Evolutionary conservation across 495 filamentous ascomycete species (phyloP), one percentile per base, ranked within the genome.

Genomic region (Letharia columbiana): DNA sequence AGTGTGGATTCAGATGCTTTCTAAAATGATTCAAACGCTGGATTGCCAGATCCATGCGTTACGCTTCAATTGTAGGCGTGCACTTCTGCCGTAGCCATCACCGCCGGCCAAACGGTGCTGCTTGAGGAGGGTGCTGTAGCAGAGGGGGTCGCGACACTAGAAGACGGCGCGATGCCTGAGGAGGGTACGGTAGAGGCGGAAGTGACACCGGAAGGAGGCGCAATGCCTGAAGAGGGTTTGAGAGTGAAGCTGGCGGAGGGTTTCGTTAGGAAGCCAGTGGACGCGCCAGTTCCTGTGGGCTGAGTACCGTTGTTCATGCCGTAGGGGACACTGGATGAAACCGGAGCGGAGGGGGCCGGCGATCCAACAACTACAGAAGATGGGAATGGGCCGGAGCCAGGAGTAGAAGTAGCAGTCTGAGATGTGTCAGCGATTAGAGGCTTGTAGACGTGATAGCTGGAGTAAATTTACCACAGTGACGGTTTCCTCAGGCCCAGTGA

Each of bases 401-500:
- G 58, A 10, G 56, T 17, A 23, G 63, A 40, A 41, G 54, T 45
- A 65, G 63, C 40, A 45, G 63, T 65, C 63, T 65, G 39, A 39
- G 18, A 28, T 2, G 28, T 8, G 42, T 65, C 42, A 65, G 56
- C 28, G 33, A 60, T 13, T 15, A 33, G 35, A 45, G 23, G 9
- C 35, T 60, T 66, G 50, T 42, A 37, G 11, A 37, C 45, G 3
- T 66, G 13, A 60, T 67, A n/a, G 20, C 3, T 7, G 23, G 9
- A 35, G 20, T 23, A 41, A 67, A 74, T 77, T 63, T 75, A 80
- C 79, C 66, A 78, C 76, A 65, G 79, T 79, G 73, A 80, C 73
- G 20, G 76, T 78, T 35, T 73, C 67, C 23, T 71, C 74, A 18
- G 67, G 37, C 23, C 73, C 73, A 33, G 77, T 75, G 61, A 78